Evolutionary conservation across 176 grass and related monocot species (phyloP).

Genomic region (Guadua angustifolia): DNA sequence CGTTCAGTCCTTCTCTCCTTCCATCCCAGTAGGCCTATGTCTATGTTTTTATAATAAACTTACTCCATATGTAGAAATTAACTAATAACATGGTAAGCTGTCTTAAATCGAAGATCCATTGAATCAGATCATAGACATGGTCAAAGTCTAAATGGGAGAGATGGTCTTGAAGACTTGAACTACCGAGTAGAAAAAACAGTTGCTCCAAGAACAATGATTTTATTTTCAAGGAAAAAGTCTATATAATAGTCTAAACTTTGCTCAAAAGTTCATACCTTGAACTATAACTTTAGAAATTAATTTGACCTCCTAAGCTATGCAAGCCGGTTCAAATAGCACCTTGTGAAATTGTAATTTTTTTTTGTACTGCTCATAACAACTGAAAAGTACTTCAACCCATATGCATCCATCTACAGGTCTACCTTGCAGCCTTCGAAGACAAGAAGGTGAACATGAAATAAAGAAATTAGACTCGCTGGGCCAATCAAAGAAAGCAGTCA

Average conservation of each 20-base stretch:
- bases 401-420: not conserved
- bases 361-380: not conserved
- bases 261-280: too few species aligned
- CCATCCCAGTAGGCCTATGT: too few species aligned
- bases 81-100: not conserved
- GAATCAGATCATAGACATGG: not conserved
- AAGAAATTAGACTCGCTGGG: conserved; percentile 39
- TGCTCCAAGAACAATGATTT: not conserved
- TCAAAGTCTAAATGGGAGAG: conserved; percentile 26
- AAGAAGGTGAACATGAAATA: conserved; percentile 37
- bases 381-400: not conserved
- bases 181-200: not conserved
- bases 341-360: conserved; percentile 1
- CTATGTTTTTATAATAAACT: not conserved
- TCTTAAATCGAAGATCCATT: not conserved
- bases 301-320: too few species aligned
- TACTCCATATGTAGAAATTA: not conserved
- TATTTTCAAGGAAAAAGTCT: not conserved
- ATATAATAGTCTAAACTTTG: too few species aligned
- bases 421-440: conserved; percentile 14
- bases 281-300: too few species aligned
- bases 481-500: conserved; percentile 48
- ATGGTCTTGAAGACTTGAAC: not conserved
- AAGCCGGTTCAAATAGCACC: not conserved
- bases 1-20: too few species aligned